Percentiles rank a stretch among this genome's conserved stretches.
Conservation (phyloP, 2,329 filamentous ascomycete species). For the Pseudopithomyces chartarum region DNA sequence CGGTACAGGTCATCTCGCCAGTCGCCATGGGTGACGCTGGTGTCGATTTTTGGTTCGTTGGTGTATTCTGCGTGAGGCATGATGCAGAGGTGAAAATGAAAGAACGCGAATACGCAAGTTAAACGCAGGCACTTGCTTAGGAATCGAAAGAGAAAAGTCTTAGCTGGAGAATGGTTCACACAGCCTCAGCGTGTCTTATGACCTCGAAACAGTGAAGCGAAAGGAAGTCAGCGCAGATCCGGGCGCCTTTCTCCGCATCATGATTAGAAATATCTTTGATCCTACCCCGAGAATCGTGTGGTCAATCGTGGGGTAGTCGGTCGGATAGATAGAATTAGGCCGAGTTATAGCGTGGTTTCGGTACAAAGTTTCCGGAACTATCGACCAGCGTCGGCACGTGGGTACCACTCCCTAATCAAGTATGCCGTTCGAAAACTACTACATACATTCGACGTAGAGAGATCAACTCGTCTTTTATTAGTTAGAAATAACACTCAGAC, state of each 20-base stretch:
- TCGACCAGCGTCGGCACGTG: no score
- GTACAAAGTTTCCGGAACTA: neutral
- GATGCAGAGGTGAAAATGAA: neutral
- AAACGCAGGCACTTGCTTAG: no score
- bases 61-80: slow-evolving; percentile 14
- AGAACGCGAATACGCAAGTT: neutral
- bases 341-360: neutral
- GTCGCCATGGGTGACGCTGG: slow-evolving; percentile 26
- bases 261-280: no score
- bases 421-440: neutral
- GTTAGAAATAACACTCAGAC: no score
- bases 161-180: neutral
- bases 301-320: no score
- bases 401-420: neutral
- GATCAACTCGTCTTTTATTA: no score
- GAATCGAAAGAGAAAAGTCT: neutral
- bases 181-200: neutral
- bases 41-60: slow-evolving; percentile 16
- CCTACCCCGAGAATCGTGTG: no score
- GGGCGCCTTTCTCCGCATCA: no score
- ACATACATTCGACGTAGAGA: neutral
- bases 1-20: slow-evolving; percentile 51
- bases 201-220: neutral
- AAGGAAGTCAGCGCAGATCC: neutral
- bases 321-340: neutral